Evolutionary conservation across 768 basidiomycete genomes (phyloP).

Genomic region (Mycena leptocephala): DNA sequence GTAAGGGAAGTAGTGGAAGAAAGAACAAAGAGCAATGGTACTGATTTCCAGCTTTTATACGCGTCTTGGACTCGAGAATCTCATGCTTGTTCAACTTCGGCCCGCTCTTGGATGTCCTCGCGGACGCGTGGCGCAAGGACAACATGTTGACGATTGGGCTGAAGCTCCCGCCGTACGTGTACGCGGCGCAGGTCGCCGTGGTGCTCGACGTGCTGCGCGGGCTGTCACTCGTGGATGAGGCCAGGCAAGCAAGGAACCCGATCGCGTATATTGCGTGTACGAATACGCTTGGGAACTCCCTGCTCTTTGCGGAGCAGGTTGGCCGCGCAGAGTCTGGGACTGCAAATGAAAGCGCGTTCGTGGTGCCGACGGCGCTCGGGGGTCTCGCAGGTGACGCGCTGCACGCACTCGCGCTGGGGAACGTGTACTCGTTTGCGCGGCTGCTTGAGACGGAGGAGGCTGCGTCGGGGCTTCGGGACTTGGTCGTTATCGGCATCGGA

Average conservation of each 20-base stretch:
- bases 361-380: constrained; percentile 78
- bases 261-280: constrained; percentile 86
- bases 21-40: too few relatives aligned
- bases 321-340: constrained; percentile 1
- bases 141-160: constrained; percentile 77
- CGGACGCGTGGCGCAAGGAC: constrained; percentile 65
- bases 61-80: too few relatives aligned
- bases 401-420: constrained; percentile 86
- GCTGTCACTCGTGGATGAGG: too few relatives aligned
- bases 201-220: constrained; percentile 63
- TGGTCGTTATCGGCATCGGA: constrained; percentile 86
- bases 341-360: constrained; percentile 54
- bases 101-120: constrained; percentile 72
- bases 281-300: constrained; percentile 83
- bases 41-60: too few relatives aligned
- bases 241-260: constrained; percentile 49
- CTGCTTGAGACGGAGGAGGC: constrained; percentile 62
- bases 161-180: constrained; percentile 86
- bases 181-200: constrained; percentile 71
- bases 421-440: constrained; percentile 74
- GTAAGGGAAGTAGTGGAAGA: too few relatives aligned
- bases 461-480: constrained; percentile 57
- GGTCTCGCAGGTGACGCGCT: constrained; percentile 86
- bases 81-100: too few relatives aligned
- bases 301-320: constrained; percentile 75